phyloP scores from a whole-genome alignment of 306 rosid genomes.

The Cercis canadensis region DNA sequence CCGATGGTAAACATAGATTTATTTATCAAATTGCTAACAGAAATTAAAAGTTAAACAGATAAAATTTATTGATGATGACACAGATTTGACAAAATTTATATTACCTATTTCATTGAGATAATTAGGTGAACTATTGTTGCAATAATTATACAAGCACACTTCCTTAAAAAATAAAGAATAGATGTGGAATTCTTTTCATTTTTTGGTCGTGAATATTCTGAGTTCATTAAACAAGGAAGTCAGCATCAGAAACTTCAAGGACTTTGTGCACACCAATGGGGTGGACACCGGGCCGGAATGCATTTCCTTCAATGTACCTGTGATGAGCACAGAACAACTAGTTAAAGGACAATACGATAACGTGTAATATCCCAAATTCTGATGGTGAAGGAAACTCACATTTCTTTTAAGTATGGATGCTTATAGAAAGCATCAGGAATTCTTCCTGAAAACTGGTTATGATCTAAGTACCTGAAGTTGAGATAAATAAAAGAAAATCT shows the following conservation, averaged over 20 bases:
- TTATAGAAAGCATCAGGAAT: slow-evolving; percentile 88
- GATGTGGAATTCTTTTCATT: too few relatives aligned
- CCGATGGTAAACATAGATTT: slow-evolving; percentile 11
- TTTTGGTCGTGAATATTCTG: background rate
- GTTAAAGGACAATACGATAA: slow-evolving; percentile 19
- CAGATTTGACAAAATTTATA: slow-evolving; percentile 41
- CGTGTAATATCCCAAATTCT: background rate
- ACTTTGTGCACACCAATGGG: slow-evolving; percentile 86
- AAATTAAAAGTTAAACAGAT: too few relatives aligned
- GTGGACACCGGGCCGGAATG: slow-evolving; percentile 85
- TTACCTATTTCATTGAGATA: slow-evolving; percentile 53
- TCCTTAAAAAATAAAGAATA: slow-evolving; percentile 36
- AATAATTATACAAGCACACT: slow-evolving; percentile 45
- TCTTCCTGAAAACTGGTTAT: slow-evolving; percentile 96
- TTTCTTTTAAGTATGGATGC: slow-evolving; percentile 93
- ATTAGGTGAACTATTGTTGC: slow-evolving; percentile 44
- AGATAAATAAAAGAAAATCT: background rate
- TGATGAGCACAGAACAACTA: slow-evolving; percentile 19
- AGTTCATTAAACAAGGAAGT: slow-evolving; percentile 73
- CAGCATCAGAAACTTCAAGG: slow-evolving; percentile 92
- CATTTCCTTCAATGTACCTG: slow-evolving; percentile 91
- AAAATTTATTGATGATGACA: slow-evolving; percentile 15
- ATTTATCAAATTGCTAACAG: background rate
- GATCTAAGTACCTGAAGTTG: slow-evolving; percentile 87
- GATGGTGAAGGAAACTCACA: slow-evolving; percentile 65